phyloP scores from a whole-genome alignment of 2,329 filamentous ascomycete species.

The Trichothecium roseum region DNA sequence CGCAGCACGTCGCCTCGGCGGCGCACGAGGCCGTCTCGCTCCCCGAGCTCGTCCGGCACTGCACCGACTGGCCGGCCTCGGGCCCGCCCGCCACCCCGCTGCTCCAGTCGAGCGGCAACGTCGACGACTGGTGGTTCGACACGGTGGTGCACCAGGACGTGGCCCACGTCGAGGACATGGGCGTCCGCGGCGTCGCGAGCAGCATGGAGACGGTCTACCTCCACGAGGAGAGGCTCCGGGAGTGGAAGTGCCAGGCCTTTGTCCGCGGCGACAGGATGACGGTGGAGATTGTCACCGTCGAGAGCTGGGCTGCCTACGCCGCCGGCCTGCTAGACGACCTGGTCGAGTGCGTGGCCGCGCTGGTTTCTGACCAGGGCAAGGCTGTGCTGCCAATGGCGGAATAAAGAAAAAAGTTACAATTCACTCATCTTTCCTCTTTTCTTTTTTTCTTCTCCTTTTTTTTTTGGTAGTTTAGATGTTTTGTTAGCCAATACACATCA shows the following conservation, averaged over 20 bases:
- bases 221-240: conserved; percentile 41
- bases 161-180: conserved; percentile 47
- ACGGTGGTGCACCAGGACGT: conserved; percentile 50
- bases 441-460: not conserved
- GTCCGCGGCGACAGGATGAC: conserved; percentile 36
- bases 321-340: conserved; percentile 39
- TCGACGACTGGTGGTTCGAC: conserved; percentile 33
- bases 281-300: conserved; percentile 50
- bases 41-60: conserved; percentile 37
- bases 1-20: conserved; percentile 46
- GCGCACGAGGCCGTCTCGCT: conserved; percentile 45
- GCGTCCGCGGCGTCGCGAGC: conserved; percentile 24
- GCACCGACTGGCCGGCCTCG: conserved; percentile 32
- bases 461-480: too few species aligned
- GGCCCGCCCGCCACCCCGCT: conserved; percentile 1
- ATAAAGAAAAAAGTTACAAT: too few species aligned
- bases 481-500: too few species aligned
- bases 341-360: conserved; percentile 24
- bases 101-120: conserved; percentile 5
- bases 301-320: conserved; percentile 43
- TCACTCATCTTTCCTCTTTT: not conserved
- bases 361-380: conserved; percentile 24
- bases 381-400: conserved; percentile 9
- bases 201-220: conserved; percentile 49
- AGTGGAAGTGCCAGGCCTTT: conserved; percentile 54